Conservation (phyloP, 1,284 basidiomycete species). For the Malassezia nana region DNA sequence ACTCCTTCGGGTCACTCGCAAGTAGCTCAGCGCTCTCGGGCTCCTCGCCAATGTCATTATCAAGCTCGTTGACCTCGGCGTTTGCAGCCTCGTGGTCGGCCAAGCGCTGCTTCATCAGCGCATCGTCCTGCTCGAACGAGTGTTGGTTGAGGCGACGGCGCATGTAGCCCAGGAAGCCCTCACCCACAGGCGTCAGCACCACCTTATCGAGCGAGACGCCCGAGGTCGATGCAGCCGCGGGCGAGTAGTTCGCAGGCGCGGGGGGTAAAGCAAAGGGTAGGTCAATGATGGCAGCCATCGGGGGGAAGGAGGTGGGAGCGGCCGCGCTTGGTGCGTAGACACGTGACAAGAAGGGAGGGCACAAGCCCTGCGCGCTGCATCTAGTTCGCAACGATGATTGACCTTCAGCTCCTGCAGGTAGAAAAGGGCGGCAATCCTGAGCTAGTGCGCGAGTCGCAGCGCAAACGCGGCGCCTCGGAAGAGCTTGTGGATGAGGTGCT, state of each 20-base stretch:
- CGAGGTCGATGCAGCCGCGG: constrained; percentile 32
- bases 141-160: constrained; percentile 37
- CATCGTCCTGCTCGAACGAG: constrained; percentile 42
- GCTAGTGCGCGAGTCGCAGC: constrained; percentile 80
- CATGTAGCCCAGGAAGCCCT: constrained; percentile 39
- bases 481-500: constrained; percentile 90
- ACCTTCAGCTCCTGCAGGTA: constrained; percentile 38
- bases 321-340: neutral
- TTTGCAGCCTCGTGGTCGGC: constrained; percentile 51
- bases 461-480: constrained; percentile 74
- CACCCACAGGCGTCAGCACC: constrained; percentile 37
- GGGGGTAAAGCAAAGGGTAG: constrained; percentile 39
- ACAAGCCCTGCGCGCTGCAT: neutral
- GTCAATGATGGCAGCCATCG: constrained; percentile 37
- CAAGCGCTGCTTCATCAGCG: constrained; percentile 26
- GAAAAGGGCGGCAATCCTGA: constrained; percentile 77
- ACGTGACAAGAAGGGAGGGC: neutral
- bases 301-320: neutral
- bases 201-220: constrained; percentile 18
- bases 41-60: constrained; percentile 80
- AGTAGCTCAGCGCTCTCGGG: constrained; percentile 66
- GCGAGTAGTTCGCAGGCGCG: constrained; percentile 37
- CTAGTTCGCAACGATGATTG: constrained; percentile 23
- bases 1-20: constrained; percentile 82
- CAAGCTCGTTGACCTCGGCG: constrained; percentile 64